Conservation (phyloP, 2,329 filamentous ascomycete genomes). For the Penicillium hordei region DNA sequence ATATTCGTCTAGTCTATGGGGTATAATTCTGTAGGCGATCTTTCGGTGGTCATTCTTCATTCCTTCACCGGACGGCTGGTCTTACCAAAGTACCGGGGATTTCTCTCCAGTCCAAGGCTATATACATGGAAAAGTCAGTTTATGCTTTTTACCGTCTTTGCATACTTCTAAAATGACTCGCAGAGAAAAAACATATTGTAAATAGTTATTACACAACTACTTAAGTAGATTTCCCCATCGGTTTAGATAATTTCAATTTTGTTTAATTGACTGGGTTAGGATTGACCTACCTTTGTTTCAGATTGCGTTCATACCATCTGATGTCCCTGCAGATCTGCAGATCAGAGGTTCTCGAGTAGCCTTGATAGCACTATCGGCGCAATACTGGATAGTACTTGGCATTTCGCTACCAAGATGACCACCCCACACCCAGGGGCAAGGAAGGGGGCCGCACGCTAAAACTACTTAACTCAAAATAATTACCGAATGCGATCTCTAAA, state of each 20-base stretch:
- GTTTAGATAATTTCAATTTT: neutral
- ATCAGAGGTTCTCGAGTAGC: no score
- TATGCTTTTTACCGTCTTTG: no score
- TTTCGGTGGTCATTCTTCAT: neutral
- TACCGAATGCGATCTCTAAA: neutral
- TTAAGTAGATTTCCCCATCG: neutral
- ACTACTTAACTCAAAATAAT: neutral
- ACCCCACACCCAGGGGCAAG: neutral
- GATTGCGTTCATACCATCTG: neutral
- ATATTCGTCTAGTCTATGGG: neutral
- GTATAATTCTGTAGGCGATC: neutral
- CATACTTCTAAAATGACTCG: no score
- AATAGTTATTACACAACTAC: neutral
- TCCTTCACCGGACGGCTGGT: neutral
- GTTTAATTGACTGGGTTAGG: neutral
- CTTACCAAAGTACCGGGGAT: neutral
- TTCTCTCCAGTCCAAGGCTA: neutral
- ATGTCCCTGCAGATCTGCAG: neutral
- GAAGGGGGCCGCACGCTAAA: neutral
- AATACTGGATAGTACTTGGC: no score
- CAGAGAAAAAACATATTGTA: no score
- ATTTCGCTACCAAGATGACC: no score
- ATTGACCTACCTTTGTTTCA: neutral
- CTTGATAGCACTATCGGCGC: no score
- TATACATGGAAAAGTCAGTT: no score